phyloP scores from a whole-genome alignment of 192 early-diverging fungal species.

The Dissophora ornata region DNA sequence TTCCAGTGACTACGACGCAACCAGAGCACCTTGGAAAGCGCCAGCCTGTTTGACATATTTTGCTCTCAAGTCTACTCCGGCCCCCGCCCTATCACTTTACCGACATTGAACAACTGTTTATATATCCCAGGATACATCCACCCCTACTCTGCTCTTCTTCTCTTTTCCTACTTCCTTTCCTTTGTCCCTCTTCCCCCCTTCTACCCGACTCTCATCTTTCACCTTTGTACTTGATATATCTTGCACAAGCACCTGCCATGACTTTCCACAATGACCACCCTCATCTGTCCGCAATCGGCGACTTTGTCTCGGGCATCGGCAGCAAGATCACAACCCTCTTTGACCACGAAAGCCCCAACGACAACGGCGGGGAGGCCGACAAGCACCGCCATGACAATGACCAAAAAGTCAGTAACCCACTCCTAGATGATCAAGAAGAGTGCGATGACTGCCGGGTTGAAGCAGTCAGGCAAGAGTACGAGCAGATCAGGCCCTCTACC shows the following conservation, averaged over 20 bases:
- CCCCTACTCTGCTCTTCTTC: not conserved
- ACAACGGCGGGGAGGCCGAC: conserved; percentile 18
- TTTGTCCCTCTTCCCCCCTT: not conserved
- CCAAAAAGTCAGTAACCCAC: conserved; percentile 7
- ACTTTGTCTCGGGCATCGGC: conserved; percentile 27
- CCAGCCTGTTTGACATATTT: too few species aligned
- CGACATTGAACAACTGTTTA: too few species aligned
- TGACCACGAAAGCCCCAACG: not conserved
- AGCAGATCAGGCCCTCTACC: conserved; percentile 18
- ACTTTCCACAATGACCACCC: conserved; percentile 28
- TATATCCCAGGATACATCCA: too few species aligned
- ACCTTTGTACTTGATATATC: not conserved
- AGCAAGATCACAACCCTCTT: conserved; percentile 23
- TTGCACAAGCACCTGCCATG: conserved; percentile 4
- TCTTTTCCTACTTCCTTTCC: not conserved
- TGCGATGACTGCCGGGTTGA: conserved; percentile 26
- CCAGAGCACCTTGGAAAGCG: too few species aligned
- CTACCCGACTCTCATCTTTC: not conserved
- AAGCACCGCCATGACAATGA: conserved; percentile 11
- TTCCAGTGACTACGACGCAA: too few species aligned
- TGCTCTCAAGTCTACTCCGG: too few species aligned
- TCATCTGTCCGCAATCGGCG: conserved; percentile 29
- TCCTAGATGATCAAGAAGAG: conserved; percentile 35
- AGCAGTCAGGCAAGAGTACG: conserved; percentile 32
- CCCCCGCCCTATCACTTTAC: too few species aligned